phyloP scores from a whole-genome alignment of 1,284 basidiomycete species.

The Microbotryum lychnidis-dioicae region DNA sequence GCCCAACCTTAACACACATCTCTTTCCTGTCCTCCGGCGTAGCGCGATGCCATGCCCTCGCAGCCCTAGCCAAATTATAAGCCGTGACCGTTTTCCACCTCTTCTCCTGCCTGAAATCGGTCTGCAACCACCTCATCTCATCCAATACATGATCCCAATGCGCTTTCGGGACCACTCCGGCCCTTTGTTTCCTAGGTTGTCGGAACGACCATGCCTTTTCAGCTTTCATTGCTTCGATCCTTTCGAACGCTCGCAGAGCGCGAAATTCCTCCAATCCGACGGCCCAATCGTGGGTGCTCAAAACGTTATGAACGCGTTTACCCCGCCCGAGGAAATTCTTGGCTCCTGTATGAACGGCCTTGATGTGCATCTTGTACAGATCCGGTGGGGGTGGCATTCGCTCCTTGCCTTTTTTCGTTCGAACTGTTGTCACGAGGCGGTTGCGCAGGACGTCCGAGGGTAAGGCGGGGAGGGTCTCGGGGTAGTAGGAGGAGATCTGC shows the following conservation, averaged over 20 bases:
- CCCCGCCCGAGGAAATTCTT: conserved; percentile 31
- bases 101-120: conserved; percentile 88
- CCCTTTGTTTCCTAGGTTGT: conserved; percentile 89
- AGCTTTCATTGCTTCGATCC: conserved; percentile 75
- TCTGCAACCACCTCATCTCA: conserved; percentile 98
- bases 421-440: conserved; percentile 25
- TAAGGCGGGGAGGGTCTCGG: conserved; percentile 19
- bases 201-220: conserved; percentile 82
- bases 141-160: conserved; percentile 96
- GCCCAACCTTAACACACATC: conserved; percentile 48
- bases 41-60: conserved; percentile 79
- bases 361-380: conserved; percentile 33
- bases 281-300: conserved; percentile 34
- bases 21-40: conserved; percentile 56
- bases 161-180: conserved; percentile 68
- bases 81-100: conserved; percentile 86
- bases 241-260: conserved; percentile 60
- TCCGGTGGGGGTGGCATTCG: conserved; percentile 21
- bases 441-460: conserved; percentile 24
- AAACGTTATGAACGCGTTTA: conserved; percentile 32
- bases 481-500: conserved; percentile 23
- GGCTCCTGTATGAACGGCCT: conserved; percentile 29
- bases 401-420: conserved; percentile 30
- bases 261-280: conserved; percentile 31
- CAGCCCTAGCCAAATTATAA: conserved; percentile 71